These are phyloP conservation scores for Kickxella alabastrina DNA, from an alignment of 192 early-diverging fungal genomes.

Conservation along the genomic window DNA sequence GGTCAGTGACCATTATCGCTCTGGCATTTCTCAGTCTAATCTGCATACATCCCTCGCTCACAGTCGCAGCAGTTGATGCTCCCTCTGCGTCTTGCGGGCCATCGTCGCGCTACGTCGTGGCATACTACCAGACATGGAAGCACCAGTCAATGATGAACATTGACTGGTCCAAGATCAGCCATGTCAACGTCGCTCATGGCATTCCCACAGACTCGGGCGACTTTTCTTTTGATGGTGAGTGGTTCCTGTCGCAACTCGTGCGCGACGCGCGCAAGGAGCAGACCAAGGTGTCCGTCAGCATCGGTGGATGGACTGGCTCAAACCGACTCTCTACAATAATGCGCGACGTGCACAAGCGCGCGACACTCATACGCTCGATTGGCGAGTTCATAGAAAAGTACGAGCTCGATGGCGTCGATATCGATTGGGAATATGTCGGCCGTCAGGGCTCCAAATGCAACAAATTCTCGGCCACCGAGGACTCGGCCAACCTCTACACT, in stretches of 20 bases:
- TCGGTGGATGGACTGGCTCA: slow-evolving; percentile 77
- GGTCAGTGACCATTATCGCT: background rate
- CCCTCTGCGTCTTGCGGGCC: slow-evolving; percentile 16
- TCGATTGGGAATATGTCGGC: slow-evolving; percentile 66
- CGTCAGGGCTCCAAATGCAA: slow-evolving; percentile 58
- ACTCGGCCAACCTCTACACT: slow-evolving; percentile 41
- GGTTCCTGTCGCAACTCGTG: slow-evolving; percentile 53
- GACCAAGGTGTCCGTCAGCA: slow-evolving; percentile 57
- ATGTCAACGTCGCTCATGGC: slow-evolving; percentile 51
- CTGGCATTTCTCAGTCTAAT: background rate
- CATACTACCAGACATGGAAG: slow-evolving; percentile 47
- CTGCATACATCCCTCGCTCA: background rate
- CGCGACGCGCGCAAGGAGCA: slow-evolving; percentile 39
- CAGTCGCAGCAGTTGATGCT: background rate
- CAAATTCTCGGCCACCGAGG: slow-evolving; percentile 37
- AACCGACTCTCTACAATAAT: slow-evolving; percentile 59
- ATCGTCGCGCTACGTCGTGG: slow-evolving; percentile 47
- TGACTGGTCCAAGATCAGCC: slow-evolving; percentile 39
- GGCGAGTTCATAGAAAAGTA: slow-evolving; percentile 53
- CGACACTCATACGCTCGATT: slow-evolving; percentile 58
- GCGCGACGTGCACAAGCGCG: slow-evolving; percentile 49
- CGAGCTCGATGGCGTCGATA: slow-evolving; percentile 61
- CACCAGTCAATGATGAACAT: slow-evolving; percentile 48
- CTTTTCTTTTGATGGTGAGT: slow-evolving; percentile 53
- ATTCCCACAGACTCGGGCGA: slow-evolving; percentile 46